Evolutionary conservation across 768 basidiomycete genomes (phyloP), one percentile per base, ranked within the genome.

Genomic region (Pisolithus sp.): DNA sequence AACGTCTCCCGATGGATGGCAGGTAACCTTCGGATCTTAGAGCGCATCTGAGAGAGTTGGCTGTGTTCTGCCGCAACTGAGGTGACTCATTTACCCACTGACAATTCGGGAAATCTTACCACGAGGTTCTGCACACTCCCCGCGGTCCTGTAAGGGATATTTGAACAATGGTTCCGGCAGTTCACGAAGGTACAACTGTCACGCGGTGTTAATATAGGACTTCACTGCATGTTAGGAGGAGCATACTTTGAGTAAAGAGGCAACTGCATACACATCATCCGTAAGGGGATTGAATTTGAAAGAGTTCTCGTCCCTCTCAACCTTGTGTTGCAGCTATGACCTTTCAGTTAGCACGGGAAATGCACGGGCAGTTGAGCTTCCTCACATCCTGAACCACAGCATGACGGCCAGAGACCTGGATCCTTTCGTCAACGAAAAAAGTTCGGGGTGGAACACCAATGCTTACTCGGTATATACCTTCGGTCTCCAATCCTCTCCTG

Each of bases 91-190:
- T 47, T 17, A 15, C 17, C 5, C 28, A 7, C 23, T 12, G 15
- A 40, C 1, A n/a, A 9, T 13, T 13, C 10, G 26, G 23, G 40
- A 51, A 21, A 20, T 60, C 71, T 36, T 57, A 90, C 92, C 85
- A 65, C 83, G 69, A 57, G 84, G 82, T 57, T 90, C 86, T 0
- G 84, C 82, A 62, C 92, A 82, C 57, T 91, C 86, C 24, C 88
- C 73, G 20, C 93, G 81, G 59, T 96, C 93, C 54, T 83, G 79
- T 17, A 91, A 69, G 9, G 87, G 75, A 61, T 86, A 87, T 62
- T 72, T 84, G 72, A 96, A 95, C 18, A 96, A 75, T 4, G 93
- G 90, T 61, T 96, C 93, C 2, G 93, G 91, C 15, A 96, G 71
- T 62, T 89, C 89, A 49, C 93, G 82, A 21, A 95, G 73, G 71